A percentile compares a stretch with the other conserved stretches of the same genome.
Evolutionary conservation across 441 rosid genomes (phyloP).

Genomic region (Viola pubescens): DNA sequence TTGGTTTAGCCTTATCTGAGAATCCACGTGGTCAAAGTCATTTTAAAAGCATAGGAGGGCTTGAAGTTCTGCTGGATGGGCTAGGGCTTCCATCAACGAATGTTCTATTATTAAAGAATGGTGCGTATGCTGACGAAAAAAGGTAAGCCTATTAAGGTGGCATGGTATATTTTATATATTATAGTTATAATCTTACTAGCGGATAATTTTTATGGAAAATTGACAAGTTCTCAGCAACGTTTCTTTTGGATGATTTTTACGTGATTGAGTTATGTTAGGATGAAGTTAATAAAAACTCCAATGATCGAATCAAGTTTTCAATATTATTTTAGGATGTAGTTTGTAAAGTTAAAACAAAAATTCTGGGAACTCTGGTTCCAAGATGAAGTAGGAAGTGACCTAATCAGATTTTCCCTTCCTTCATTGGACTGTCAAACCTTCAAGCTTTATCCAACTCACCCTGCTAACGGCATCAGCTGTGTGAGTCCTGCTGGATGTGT

Average conservation of each 20-base stretch:
- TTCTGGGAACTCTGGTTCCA: neutral
- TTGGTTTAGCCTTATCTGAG: conserved; percentile 42
- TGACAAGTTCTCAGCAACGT: too few relatives aligned
- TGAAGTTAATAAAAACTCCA: too few relatives aligned
- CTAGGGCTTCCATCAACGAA: conserved; percentile 53
- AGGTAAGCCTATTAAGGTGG: conserved; percentile 29
- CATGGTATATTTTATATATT: too few relatives aligned
- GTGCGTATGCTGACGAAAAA: conserved; percentile 25
- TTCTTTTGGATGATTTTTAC: too few relatives aligned
- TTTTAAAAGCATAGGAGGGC: conserved; percentile 84
- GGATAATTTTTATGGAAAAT: too few relatives aligned
- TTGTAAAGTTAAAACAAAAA: neutral
- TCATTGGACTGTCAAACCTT: neutral
- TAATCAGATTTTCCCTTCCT: neutral
- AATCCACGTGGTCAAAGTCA: conserved; percentile 80
- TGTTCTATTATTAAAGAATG: conserved; percentile 29
- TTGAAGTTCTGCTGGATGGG: conserved; percentile 79
- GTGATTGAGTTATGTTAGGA: too few relatives aligned
- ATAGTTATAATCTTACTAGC: too few relatives aligned
- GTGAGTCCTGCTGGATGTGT: too few relatives aligned
- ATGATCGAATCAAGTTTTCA: neutral
- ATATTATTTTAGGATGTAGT: neutral
- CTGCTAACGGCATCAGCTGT: too few relatives aligned
- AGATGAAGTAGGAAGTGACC: conserved; percentile 1
- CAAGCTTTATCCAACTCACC: too few relatives aligned